Evolutionary conservation across 2,329 filamentous ascomycete species (phyloP).

Genomic region (Elsinoe ampelina): DNA sequence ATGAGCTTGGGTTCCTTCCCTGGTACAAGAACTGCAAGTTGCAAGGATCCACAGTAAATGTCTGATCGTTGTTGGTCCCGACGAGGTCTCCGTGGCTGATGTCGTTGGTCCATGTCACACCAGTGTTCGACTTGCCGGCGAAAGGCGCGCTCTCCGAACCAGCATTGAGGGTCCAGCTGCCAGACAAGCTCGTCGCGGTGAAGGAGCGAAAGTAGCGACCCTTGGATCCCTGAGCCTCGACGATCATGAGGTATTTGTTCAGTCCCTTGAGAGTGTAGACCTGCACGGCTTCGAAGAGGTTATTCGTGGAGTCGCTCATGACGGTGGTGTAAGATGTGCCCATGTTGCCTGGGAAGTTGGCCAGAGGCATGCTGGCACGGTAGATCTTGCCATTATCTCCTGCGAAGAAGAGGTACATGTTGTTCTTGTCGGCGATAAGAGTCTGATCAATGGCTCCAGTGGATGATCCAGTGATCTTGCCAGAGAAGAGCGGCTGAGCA

Average conservation of each 20-base stretch:
- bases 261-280: conserved; percentile 52
- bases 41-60: conserved; percentile 53
- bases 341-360: conserved; percentile 53
- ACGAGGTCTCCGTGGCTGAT: conserved; percentile 58
- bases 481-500: conserved; percentile 47
- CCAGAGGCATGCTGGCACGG: conserved; percentile 53
- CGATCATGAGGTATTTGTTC: conserved; percentile 56
- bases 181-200: conserved; percentile 48
- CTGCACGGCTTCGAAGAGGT: conserved; percentile 58
- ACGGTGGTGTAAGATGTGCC: conserved; percentile 43
- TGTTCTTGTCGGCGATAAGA: conserved; percentile 49
- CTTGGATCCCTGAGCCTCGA: conserved; percentile 49
- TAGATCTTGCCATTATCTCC: conserved; percentile 61
- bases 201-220: conserved; percentile 60
- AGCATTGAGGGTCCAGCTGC: conserved; percentile 51
- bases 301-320: conserved; percentile 45
- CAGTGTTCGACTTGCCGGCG: conserved; percentile 57
- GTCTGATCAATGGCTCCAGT: conserved; percentile 55
- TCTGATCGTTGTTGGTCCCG: conserved; percentile 50
- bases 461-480: conserved; percentile 41
- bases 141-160: conserved; percentile 50
- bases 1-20: conserved; percentile 38
- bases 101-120: conserved; percentile 56
- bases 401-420: conserved; percentile 60
- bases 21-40: conserved; percentile 58